Conservation (phyloP, 148 eudicot genomes). For the Agrostemma githago region DNA sequence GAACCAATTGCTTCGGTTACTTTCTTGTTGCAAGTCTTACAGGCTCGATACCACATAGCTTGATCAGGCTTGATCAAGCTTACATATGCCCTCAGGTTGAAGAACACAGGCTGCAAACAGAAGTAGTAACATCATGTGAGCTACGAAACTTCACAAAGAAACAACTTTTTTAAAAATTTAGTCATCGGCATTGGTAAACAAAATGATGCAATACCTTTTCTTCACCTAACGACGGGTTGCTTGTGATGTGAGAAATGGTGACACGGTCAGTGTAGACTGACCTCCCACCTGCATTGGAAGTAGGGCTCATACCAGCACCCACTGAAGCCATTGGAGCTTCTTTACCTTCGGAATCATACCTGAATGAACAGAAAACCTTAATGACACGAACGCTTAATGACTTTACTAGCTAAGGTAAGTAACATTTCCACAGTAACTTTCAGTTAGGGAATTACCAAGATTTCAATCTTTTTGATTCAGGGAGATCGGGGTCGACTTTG, state of each 20-base stretch:
- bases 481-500: slow-evolving; percentile 69
- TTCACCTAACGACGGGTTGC: slow-evolving; percentile 69
- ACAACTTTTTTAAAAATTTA: not conserved
- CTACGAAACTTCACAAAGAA: not conserved
- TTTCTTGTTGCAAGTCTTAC: slow-evolving; percentile 92
- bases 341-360: slow-evolving; percentile 93
- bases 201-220: slow-evolving; percentile 53
- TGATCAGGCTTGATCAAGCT: slow-evolving; percentile 86
- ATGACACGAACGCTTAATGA: too few species aligned
- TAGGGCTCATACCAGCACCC: slow-evolving; percentile 69
- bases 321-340: slow-evolving; percentile 78
- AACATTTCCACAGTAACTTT: too few species aligned
- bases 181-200: not conserved
- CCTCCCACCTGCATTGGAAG: slow-evolving; percentile 39
- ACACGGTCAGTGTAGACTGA: slow-evolving; percentile 75
- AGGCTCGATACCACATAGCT: slow-evolving; percentile 91
- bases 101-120: slow-evolving; percentile 67
- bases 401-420: too few species aligned
- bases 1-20: slow-evolving; percentile 86
- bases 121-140: not conserved
- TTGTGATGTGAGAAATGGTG: slow-evolving; percentile 53
- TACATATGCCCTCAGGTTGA: slow-evolving; percentile 59
- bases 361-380: slow-evolving; percentile 17
- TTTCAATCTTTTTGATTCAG: slow-evolving; percentile 67
- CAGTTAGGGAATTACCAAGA: slow-evolving; percentile 48